Base-by-base conservation (phyloP, 768 basidiomycete genomes). In the Pleurotus citrinopileatus region DNA sequence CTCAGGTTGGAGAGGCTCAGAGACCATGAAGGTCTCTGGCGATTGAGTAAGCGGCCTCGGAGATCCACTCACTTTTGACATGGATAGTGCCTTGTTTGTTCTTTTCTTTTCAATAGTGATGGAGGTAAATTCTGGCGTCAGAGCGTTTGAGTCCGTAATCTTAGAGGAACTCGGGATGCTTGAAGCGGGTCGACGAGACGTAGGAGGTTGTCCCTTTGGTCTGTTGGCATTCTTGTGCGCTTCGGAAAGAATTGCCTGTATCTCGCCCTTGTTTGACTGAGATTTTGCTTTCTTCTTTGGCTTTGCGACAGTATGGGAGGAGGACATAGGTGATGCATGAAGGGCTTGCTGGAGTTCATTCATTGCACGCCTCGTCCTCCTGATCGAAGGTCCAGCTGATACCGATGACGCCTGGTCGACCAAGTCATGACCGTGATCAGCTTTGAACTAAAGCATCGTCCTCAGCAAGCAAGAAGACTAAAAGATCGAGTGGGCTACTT, bases 351-450 rank as follows among this genome's bases (percentile, higher is more conserved):
- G 72, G 36, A 76, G 80, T 61, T 80, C 84, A 20, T 71, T 81
- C 43, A 76, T 81, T 28, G 79, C 78, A 46, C 82, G 74, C 26
- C 86, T 80, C 19, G 87, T 90, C 34, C 76, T 74, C 42, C 89
- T 77, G 15, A 82, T 76, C 4, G 80, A 73, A 4, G 78, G 77
- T 27, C 77, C 69, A 17, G 69, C 50, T 13, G 70, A 60, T 19
- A 44, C 29, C 20, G 47, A 32, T 17, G 67, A 66, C 2, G 76
- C 69, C 55, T 78, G 74, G 42, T 80, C 77, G 15, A 87, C 65
- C 3, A 91, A 76, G 66, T 88, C 85, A 19, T 40, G 38, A 40
- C 38, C 38, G 55, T 80, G 83, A 34, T 75, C 70, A 6, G 79
- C 60, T 67, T 88, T 85, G 62, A 79, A 89, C 84, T 88, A 55